phyloP scores from a whole-genome alignment of 176 grass and related monocot genomes.

The Oryza coarctata region DNA sequence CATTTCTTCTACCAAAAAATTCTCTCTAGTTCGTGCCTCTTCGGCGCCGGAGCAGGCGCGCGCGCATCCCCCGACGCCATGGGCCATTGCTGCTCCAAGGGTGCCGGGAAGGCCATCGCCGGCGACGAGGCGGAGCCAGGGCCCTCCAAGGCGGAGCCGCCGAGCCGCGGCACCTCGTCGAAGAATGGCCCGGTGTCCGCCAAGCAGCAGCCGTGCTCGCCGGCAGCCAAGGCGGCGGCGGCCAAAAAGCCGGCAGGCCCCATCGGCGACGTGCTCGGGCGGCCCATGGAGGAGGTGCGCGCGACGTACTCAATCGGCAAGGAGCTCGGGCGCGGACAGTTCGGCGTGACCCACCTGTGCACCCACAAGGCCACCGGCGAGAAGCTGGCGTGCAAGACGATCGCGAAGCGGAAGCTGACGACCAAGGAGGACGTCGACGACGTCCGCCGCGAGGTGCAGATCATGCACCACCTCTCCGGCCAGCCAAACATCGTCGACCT shows the following conservation, averaged over 20 bases:
- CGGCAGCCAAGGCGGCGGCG: conserved; percentile 10
- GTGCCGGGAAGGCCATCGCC: background rate
- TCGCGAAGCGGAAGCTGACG: conserved; percentile 71
- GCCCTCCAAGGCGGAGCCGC: background rate
- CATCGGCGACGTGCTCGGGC: conserved; percentile 58
- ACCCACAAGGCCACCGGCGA: conserved; percentile 61
- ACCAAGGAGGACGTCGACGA: conserved; percentile 66
- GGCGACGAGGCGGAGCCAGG: background rate
- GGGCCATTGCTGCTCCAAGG: conserved; percentile 68
- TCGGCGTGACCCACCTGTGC: conserved; percentile 86
- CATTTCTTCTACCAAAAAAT: conserved; percentile 7
- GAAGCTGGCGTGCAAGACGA: conserved; percentile 80
- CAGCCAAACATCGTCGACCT: conserved; percentile 68
- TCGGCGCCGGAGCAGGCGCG: conserved; percentile 35
- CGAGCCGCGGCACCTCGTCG: background rate
- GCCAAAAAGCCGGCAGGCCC: conserved; percentile 27
- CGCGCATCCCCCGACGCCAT: conserved; percentile 47
- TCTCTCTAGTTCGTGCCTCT: conserved; percentile 19
- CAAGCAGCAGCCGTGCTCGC: background rate
- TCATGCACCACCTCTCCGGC: conserved; percentile 79
- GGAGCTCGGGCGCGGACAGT: conserved; percentile 89
- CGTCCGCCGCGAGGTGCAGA: conserved; percentile 71
- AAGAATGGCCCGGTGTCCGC: background rate
- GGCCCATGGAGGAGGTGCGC: conserved; percentile 73
- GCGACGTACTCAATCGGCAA: conserved; percentile 56